Conservation (phyloP, 2,329 filamentous ascomycete species). For the Apiospora koreana region DNA sequence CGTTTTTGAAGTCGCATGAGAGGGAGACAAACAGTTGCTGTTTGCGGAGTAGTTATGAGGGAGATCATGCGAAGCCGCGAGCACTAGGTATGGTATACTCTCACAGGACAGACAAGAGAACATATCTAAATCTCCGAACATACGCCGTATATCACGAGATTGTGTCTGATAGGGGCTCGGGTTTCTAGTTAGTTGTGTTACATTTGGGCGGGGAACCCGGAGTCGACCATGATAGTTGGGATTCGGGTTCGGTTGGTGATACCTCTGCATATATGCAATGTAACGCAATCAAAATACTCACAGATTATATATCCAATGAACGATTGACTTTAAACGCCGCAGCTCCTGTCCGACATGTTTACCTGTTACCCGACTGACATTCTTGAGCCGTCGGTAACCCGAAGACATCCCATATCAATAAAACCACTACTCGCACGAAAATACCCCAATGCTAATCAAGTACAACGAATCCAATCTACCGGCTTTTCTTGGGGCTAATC, state of each 20-base stretch:
- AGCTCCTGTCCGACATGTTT: neutral
- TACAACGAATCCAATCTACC: neutral
- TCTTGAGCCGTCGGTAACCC: neutral
- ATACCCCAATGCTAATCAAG: neutral
- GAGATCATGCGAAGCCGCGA: no score
- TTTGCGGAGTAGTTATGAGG: no score
- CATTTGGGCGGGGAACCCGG: no score
- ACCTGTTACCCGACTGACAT: neutral
- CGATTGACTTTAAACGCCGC: neutral
- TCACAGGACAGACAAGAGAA: no score
- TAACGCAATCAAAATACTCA: neutral
- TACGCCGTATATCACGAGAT: no score
- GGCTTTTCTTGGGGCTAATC: neutral
- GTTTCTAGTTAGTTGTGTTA: no score
- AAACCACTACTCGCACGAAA: neutral
- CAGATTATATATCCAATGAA: neutral
- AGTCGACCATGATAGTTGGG: no score
- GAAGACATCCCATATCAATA: neutral
- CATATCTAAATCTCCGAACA: no score
- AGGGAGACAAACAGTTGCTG: no score
- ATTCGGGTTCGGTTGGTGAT: neutral
- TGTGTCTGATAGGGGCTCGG: no score
- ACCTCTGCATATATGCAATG: neutral
- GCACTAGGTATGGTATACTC: no score
- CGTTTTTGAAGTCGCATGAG: no score